Percentiles rank a stretch among this genome's conserved stretches.
phyloP scores from a whole-genome alignment of 306 rosid genomes.

The Senna siamea region DNA sequence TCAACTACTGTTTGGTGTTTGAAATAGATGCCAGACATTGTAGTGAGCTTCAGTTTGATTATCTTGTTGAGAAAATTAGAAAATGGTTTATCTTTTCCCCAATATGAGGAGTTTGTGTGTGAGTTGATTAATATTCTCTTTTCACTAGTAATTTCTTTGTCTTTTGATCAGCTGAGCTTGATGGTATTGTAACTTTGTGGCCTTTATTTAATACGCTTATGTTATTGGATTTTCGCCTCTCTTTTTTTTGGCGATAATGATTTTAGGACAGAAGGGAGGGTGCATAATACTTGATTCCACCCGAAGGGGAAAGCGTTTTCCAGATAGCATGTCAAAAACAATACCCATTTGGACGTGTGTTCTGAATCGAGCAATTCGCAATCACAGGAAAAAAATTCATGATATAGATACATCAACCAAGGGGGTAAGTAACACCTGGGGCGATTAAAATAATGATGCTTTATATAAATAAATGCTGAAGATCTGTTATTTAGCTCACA shows the following conservation, averaged over 20 bases:
- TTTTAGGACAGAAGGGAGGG: constrained; percentile 85
- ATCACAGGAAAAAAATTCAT: constrained; percentile 44
- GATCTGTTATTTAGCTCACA: neutral
- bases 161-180: too few species aligned
- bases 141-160: too few species aligned
- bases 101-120: neutral
- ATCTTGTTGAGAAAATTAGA: neutral
- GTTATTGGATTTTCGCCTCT: neutral
- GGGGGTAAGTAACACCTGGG: constrained; percentile 45
- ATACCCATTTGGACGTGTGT: constrained; percentile 94
- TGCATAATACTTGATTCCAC: constrained; percentile 91
- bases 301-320: constrained; percentile 86
- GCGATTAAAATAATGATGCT: neutral
- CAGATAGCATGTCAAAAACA: constrained; percentile 97
- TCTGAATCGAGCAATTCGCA: constrained; percentile 69
- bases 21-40: neutral
- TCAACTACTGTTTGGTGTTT: neutral
- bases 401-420: constrained; percentile 25
- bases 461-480: neutral
- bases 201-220: neutral
- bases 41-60: neutral
- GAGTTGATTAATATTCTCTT: neutral
- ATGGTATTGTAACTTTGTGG: neutral
- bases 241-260: constrained; percentile 15
- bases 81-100: neutral